Percentiles rank a stretch among this genome's conserved stretches.
phyloP scores from a whole-genome alignment of 352 stramenopile genomes.

The Phytophthora niederhauseri region DNA sequence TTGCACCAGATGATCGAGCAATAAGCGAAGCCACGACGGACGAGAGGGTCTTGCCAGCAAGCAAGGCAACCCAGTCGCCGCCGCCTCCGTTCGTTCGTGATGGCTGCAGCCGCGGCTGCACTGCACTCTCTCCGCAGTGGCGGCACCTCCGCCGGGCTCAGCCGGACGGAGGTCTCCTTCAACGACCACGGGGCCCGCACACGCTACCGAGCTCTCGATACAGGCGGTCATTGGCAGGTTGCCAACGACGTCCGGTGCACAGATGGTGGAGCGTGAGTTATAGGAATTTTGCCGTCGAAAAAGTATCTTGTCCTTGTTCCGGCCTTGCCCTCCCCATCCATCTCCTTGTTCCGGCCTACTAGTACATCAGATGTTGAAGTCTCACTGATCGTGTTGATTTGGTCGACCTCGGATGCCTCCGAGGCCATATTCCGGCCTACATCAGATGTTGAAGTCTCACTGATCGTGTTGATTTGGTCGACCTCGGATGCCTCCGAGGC shows the following conservation, averaged over 20 bases:
- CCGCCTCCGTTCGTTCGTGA: not conserved
- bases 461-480: too few relatives aligned
- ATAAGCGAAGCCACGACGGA: not conserved
- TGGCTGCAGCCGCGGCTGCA: not conserved
- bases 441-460: conserved; percentile 20
- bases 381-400: too few relatives aligned
- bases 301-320: conserved; percentile 34
- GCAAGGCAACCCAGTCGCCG: too few relatives aligned
- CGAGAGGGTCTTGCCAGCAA: not conserved
- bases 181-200: not conserved
- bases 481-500: not conserved
- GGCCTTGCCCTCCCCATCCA: conserved; percentile 20
- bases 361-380: conserved; percentile 24
- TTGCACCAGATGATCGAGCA: not conserved
- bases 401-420: too few relatives aligned
- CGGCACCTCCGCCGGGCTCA: conserved; percentile 1
- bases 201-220: not conserved
- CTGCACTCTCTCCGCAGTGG: not conserved
- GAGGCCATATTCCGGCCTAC: too few relatives aligned
- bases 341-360: conserved; percentile 25
- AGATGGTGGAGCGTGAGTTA: conserved; percentile 11
- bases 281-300: conserved; percentile 1
- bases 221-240: conserved; percentile 3
- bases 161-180: conserved; percentile 13
- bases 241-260: conserved; percentile 7